Evolutionary conservation across 192 early-diverging fungal species (phyloP).

Genomic region (Linnemannia exigua): DNA sequence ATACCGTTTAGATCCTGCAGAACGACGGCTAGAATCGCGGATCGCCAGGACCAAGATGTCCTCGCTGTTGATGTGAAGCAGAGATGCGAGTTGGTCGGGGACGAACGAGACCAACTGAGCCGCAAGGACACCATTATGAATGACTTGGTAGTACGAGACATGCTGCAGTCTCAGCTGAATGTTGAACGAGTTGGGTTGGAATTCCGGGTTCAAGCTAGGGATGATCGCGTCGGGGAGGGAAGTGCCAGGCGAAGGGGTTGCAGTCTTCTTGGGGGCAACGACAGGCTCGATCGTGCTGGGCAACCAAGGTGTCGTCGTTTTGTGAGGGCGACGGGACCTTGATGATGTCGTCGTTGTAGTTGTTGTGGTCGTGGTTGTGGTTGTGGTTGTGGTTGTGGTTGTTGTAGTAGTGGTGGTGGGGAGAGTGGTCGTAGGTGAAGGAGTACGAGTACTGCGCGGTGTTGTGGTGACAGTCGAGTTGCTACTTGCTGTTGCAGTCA

Average conservation of each 20-base stretch:
- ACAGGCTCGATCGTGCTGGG: conserved; percentile 44
- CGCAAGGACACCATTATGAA: conserved; percentile 45
- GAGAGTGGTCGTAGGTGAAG: conserved; percentile 3
- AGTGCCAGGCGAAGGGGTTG: conserved; percentile 34
- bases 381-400: conserved; percentile 22
- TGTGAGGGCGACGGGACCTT: conserved; percentile 12
- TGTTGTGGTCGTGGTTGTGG: not conserved
- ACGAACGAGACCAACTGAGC: conserved; percentile 50
- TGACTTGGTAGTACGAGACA: conserved; percentile 55
- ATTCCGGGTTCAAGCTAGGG: conserved; percentile 33
- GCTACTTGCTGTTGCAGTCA: not conserved
- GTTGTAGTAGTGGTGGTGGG: conserved; percentile 31
- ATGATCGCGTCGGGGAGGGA: conserved; percentile 51
- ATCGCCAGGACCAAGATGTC: conserved; percentile 40
- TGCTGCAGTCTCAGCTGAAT: conserved; percentile 37
- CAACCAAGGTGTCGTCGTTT: conserved; percentile 47
- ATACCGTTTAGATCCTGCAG: not conserved
- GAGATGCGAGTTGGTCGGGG: conserved; percentile 27
- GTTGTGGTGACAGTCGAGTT: not conserved
- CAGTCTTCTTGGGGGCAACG: conserved; percentile 24
- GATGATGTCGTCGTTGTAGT: conserved; percentile 4
- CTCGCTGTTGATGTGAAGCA: conserved; percentile 18
- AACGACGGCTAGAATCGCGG: conserved; percentile 14
- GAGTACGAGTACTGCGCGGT: not conserved
- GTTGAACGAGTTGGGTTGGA: conserved; percentile 40